Conservation (phyloP, 2,329 filamentous ascomycete genomes). For the Thielaviopsis musarum region DNA sequence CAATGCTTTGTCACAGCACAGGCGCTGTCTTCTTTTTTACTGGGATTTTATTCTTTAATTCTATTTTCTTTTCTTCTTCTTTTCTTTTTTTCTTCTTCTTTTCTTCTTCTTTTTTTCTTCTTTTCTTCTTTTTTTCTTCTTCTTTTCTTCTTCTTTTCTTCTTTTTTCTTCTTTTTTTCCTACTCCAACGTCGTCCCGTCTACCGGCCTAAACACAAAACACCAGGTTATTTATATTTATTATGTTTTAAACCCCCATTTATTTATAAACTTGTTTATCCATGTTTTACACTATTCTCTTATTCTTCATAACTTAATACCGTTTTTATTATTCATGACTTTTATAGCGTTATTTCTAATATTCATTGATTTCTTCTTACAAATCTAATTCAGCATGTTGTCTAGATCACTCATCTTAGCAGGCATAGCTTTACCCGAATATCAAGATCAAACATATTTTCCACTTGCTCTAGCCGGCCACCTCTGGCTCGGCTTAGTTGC, state of each 20-base stretch:
- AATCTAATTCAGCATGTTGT: no score
- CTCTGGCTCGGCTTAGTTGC: not conserved
- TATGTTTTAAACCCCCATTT: not conserved
- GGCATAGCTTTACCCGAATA: no score
- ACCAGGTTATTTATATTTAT: not conserved
- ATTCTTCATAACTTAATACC: no score
- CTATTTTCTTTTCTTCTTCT: not conserved
- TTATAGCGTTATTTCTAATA: no score
- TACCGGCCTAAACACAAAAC: not conserved
- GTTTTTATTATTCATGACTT: no score
- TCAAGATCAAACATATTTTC: not conserved
- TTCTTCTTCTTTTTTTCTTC: not conserved
- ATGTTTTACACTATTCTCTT: not conserved
- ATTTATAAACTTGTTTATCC: not conserved
- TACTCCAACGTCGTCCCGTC: not conserved
- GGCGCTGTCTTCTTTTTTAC: not conserved
- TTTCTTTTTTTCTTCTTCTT: not conserved
- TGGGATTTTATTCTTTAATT: not conserved
- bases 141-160: not conserved
- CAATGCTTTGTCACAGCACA: not conserved
- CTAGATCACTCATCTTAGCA: no score
- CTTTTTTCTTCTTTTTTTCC: not conserved
- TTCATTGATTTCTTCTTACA: no score
- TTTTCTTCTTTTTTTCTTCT: not conserved
- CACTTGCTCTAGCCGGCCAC: not conserved